Evolutionary conservation across 2,329 filamentous ascomycete genomes (phyloP).

Genomic region (Pseudogymnoascus sp.): DNA sequence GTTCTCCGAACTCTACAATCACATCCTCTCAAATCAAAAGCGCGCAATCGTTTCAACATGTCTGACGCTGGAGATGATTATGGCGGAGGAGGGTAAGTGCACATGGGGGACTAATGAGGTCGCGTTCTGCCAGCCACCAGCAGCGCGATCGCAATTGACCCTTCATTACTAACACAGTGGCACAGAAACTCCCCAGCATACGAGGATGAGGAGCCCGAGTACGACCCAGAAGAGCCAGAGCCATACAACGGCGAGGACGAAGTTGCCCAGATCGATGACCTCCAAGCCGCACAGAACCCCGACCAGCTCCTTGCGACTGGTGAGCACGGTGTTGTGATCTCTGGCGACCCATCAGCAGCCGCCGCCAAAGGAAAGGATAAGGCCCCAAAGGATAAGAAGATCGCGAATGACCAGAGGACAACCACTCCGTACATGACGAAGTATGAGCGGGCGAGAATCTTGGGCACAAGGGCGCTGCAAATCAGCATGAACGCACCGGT

Average conservation of each 20-base stretch:
- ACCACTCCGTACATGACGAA: constrained; percentile 99
- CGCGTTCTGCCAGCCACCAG: background rate
- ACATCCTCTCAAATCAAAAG: background rate
- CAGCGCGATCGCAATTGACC: constrained; percentile 17
- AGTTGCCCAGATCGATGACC: constrained; percentile 44
- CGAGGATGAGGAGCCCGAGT: constrained; percentile 61
- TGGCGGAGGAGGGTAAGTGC: constrained; percentile 47
- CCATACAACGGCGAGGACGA: constrained; percentile 48
- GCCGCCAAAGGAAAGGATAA: constrained; percentile 49
- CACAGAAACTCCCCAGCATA: constrained; percentile 62
- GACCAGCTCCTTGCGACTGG: constrained; percentile 34
- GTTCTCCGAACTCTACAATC: constrained; percentile 6
- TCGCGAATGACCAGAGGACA: constrained; percentile 76
- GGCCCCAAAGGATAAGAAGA: constrained; percentile 73
- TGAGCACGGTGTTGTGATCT: constrained; percentile 43
- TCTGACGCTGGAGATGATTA: constrained; percentile 69
- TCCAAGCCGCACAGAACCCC: constrained; percentile 51
- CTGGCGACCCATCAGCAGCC: constrained; percentile 57
- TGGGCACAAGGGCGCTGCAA: constrained; percentile 89
- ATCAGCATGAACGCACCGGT: constrained; percentile 99
- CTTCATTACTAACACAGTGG: constrained; percentile 30
- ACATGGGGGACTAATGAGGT: constrained; percentile 1
- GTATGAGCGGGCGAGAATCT: constrained; percentile 89
- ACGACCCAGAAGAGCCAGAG: constrained; percentile 49
- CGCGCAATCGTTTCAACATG: constrained; percentile 40